These are phyloP conservation scores for Harringtonia lauricola DNA, from an alignment of 2,329 filamentous ascomycete genomes.

Conservation along the genomic window DNA sequence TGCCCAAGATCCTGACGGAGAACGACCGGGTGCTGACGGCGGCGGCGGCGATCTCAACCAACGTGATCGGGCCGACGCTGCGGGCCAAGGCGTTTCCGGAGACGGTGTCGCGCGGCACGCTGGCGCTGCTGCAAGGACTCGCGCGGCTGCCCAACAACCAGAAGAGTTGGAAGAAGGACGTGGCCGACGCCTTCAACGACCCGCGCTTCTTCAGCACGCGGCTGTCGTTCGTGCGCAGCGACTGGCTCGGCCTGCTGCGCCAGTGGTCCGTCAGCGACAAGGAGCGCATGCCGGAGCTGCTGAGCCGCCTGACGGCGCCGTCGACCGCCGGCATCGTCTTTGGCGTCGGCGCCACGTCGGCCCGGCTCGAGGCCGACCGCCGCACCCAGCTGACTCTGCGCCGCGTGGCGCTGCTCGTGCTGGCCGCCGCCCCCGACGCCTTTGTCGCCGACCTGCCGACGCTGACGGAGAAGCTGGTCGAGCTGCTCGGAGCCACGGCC, in stretches of 20 bases:
- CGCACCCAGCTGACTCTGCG: constrained; percentile 85
- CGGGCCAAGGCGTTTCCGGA: constrained; percentile 80
- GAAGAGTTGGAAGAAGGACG: constrained; percentile 87
- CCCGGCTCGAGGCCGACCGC: constrained; percentile 86
- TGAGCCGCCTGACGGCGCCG: constrained; percentile 69
- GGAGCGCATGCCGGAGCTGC: constrained; percentile 71
- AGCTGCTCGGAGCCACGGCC: constrained; percentile 71
- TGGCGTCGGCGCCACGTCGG: constrained; percentile 91
- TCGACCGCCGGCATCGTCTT: constrained; percentile 95
- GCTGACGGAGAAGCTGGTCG: constrained; percentile 74
- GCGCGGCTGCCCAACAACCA: constrained; percentile 68
- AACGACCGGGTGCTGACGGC: constrained; percentile 72
- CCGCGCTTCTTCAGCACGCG: constrained; percentile 69
- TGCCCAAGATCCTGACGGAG: constrained; percentile 76
- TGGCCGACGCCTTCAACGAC: constrained; percentile 87
- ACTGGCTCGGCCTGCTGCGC: constrained; percentile 74
- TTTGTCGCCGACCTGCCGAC: constrained; percentile 65
- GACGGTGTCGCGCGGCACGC: constrained; percentile 60
- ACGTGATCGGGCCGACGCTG: constrained; percentile 70
- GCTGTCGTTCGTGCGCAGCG: constrained; percentile 51
- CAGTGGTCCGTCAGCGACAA: constrained; percentile 84
- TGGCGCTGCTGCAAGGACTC: constrained; percentile 67
- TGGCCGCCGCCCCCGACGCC: constrained; percentile 66
- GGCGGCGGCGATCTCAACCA: constrained; percentile 70
- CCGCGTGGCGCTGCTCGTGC: constrained; percentile 66